These are phyloP conservation scores for Hypoxylon perforatum DNA, from an alignment of 495 filamentous ascomycete genomes.

Conservation along the genomic window DNA sequence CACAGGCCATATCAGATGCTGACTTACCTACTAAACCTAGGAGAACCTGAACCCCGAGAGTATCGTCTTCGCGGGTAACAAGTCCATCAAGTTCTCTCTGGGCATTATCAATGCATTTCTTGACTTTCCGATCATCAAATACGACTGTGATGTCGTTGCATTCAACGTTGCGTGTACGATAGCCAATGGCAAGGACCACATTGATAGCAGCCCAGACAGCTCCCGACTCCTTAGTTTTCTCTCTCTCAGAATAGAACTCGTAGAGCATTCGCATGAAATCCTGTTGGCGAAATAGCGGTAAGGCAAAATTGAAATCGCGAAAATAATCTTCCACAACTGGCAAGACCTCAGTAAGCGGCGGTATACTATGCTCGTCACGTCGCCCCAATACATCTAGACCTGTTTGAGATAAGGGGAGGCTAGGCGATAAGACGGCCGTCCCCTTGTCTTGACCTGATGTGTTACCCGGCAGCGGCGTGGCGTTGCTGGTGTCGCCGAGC, in stretches of 20 bases:
- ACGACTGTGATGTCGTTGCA: constrained; percentile 21
- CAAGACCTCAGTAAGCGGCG: constrained; percentile 41
- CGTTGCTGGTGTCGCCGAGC: constrained; percentile 22
- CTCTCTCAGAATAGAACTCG: constrained; percentile 38
- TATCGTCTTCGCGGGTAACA: constrained; percentile 46
- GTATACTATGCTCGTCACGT: constrained; percentile 24
- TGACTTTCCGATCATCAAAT: constrained; percentile 35
- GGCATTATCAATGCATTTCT: constrained; percentile 45
- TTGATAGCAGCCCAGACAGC: constrained; percentile 46
- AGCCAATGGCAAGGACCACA: constrained; percentile 45
- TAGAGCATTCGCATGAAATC: constrained; percentile 42
- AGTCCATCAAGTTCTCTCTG: constrained; percentile 46
- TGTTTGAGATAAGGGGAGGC: neutral
- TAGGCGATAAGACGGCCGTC: neutral
- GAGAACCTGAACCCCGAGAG: constrained; percentile 44
- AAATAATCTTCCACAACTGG: constrained; percentile 46
- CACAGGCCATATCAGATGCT: too few relatives aligned
- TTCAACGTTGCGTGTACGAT: constrained; percentile 29
- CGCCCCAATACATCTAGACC: neutral
- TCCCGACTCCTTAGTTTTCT: constrained; percentile 21
- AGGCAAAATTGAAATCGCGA: constrained; percentile 43
- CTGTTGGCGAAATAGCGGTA: constrained; percentile 46
- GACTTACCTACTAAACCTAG: constrained; percentile 47
- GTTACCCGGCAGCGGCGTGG: constrained; percentile 1
- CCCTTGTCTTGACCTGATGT: constrained; percentile 2